Base-by-base conservation (phyloP, 345 rosid species). In the Eucalyptus urophylla region DNA sequence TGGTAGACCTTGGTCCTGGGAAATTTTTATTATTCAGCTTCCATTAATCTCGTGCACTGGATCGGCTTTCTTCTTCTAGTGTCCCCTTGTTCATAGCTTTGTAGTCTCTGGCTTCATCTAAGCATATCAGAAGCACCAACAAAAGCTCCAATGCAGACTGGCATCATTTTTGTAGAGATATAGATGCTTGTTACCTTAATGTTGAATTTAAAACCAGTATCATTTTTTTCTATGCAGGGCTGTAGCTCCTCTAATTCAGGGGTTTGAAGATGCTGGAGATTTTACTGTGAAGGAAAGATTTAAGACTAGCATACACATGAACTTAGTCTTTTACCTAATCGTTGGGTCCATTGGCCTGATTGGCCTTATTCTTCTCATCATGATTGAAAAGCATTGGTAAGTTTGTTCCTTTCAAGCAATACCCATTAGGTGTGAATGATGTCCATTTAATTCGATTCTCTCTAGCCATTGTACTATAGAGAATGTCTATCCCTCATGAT, bases 261-360 rank as follows among this genome's bases (percentile, higher is more conserved):
- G 99, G 94, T 98, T 94, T 86, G 99, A 98, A 96, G 99, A 97
- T 95, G 99, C 99, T 80, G 99, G 99, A 87, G 99, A 98, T 93
- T 98, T 98, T 89, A 94, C 98, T 6, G 92, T 96, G 72, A 93
- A 94, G 27, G 99, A 98, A 95, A 94, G 96, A 93, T 91, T 98
- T 91, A 96, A 93, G 96, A 98, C 98, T 87, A 98, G 99, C 58
- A 92, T 97, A 27, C 99, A 94, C 86, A 98, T 94, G 65, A 98
- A 98, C 95, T 94, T 98, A 88, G 94, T 96, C 86, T 98, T 98
- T 92, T 98, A 98, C 93, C 94, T 97, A 47, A 92, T 97, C 40
- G 96, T 98, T 89, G 99, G 99, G 90, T 93, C 93, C 89, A 92
- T 96, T 62, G 99, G 99, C 86, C 96, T 98, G 76, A 93, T 95